phyloP scores from a whole-genome alignment of 352 stramenopile species.

The Pythium brassicae region DNA sequence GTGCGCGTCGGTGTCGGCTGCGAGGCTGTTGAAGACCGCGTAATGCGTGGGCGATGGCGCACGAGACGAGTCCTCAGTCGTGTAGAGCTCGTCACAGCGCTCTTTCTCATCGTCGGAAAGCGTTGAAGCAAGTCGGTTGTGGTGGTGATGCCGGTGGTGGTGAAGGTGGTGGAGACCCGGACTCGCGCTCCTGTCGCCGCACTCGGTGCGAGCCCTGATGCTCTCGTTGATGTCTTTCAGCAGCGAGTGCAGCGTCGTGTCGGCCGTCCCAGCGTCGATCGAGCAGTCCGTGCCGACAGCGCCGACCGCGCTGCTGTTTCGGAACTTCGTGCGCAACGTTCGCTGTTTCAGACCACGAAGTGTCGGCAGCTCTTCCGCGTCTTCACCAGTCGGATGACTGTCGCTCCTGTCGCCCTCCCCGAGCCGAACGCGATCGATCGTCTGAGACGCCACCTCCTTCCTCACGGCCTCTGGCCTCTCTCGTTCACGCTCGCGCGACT shows the following conservation, averaged over 20 bases:
- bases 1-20: slow-evolving; percentile 18
- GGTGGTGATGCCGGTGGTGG: neutral
- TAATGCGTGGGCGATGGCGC: neutral
- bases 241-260: slow-evolving; percentile 5
- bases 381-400: no score
- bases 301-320: no score
- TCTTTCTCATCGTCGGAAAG: neutral
- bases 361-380: no score
- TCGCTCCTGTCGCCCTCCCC: no score
- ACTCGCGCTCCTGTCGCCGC: neutral
- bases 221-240: slow-evolving; percentile 9
- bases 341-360: no score
- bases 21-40: neutral
- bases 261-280: neutral
- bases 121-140: neutral
- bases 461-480: neutral
- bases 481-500: slow-evolving; percentile 5
- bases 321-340: no score
- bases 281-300: neutral
- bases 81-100: neutral
- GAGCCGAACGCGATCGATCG: no score
- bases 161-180: neutral
- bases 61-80: neutral
- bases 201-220: slow-evolving; percentile 6
- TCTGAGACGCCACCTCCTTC: neutral